Evolutionary conservation across 2,329 filamentous ascomycete genomes (phyloP).

Genomic region (Hypoxylon sp.): DNA sequence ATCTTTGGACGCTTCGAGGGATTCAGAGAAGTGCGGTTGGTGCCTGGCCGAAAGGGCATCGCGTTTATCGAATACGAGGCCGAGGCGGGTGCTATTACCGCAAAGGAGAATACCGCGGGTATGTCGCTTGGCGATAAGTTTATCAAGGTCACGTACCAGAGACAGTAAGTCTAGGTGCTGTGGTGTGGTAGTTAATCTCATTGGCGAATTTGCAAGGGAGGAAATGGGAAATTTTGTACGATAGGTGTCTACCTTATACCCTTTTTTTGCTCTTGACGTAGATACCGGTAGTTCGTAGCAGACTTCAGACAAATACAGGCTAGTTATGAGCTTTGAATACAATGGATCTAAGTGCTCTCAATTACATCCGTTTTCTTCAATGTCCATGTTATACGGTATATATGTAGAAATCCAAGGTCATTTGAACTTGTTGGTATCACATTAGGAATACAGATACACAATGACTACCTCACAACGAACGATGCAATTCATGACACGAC

Average conservation of each 20-base stretch:
- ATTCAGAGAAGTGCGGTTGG: conserved; percentile 91
- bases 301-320: neutral
- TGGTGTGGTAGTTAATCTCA: neutral
- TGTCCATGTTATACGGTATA: conserved; percentile 1
- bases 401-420: conserved; percentile 17
- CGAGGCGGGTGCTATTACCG: conserved; percentile 89
- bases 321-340: neutral
- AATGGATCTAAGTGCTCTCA: neutral
- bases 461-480: conserved; percentile 20
- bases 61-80: conserved; percentile 97
- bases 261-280: conserved; percentile 18
- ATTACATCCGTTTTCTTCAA: neutral
- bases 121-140: conserved; percentile 84
- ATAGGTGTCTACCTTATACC: conserved; percentile 32
- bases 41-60: conserved; percentile 88
- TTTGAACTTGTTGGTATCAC: conserved; percentile 43
- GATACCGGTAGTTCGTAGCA: conserved; percentile 9
- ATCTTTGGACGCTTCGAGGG: conserved; percentile 94
- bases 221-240: conserved; percentile 18
- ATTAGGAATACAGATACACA: conserved; percentile 37
- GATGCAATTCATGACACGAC: conserved; percentile 19
- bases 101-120: conserved; percentile 92
- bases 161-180: conserved; percentile 71
- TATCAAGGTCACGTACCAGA: conserved; percentile 97
- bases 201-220: neutral